Base-by-base conservation (phyloP, 352 stramenopile genomes). In the Phytophthora foliorum region DNA sequence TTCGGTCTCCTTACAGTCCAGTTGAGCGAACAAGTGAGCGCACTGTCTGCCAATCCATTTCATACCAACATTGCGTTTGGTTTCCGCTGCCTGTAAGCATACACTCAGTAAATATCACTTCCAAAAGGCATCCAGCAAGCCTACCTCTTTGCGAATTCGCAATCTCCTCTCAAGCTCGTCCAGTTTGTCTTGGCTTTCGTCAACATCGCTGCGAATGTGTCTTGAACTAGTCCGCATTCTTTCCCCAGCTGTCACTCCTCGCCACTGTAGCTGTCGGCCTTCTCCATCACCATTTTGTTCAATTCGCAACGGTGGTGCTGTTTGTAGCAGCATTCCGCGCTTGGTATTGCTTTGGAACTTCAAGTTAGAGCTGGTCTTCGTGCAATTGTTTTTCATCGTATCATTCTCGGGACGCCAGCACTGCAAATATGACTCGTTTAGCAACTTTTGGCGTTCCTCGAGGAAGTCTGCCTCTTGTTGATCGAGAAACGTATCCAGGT, bases 11-110 rank as follows among this genome's bases (percentile, higher is more conserved):
- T 85, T 86, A 52, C 77, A 81, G 52, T 89, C 83, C 5, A 91
- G 60, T 32, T 90, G 83, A 16, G 69, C 78, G 48, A 89, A 89
- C 70, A 91, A 61, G 52, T 88, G 79, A 17, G 77, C 81, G 22
- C 83, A 91, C 52, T 90, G 81, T 6, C 75, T 63, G 0, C 76
- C 77, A 42, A 91, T 89, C 78, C 73, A 88, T 31, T 77, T 56
- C 77, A 89, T 86, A 10, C 63, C 64, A 8, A 83, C 69, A 46
- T 85, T 89, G 19, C 74, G 67, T 24, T 77, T 75, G 3, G 8
- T 19, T 38, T 89, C 79, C 0, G 77, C 79, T 11, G 29, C 54
- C 82, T 89, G 41, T 7, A 55, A 19, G 39, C 10, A 17, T 27
- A 16, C 22, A 46, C 16, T 29, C 14, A 64, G 24, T 31, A 49